Base-by-base conservation (phyloP, 805 yeast genomes). In the Nakazawaea holstii region DNA sequence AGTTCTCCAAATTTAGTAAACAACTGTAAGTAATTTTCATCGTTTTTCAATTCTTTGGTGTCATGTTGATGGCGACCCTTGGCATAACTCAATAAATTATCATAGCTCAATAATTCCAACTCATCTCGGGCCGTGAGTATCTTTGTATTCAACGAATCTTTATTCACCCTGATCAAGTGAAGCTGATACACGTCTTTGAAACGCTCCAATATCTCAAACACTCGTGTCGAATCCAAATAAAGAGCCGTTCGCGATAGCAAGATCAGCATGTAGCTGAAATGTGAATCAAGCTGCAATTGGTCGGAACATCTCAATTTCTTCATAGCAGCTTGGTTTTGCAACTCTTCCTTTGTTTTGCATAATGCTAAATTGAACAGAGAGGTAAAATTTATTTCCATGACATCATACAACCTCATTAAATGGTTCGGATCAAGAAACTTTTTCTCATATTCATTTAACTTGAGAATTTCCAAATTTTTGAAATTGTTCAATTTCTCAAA, bases 1-100 rank as follows among this genome's bases (percentile, higher is more conserved):
- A 47, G 32, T 14, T 47, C 43, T 4, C 43, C 50, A n/a, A 47
- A 27, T 27, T 35, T 37, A 10, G 40, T 39, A 14, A 48, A 48
- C 15, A 43, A 39, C 3, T 42, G 24, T 11, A 32, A 8, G 20
- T 41, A 47, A 35, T 47, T 37, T 3, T 32, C 27, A 28, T 41
- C 35, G 24, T 32, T 37, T n/a, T 41, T 24, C 24, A 32, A 3
- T 3, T 29, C 17, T 4, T 26, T 36, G 11, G 11, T 14, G 8
- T 6, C 30, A 13, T 14, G 13, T 3, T 24, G 9, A 10, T 17
- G 32, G 11, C 32, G 27, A 8, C 24, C 4, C 20, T 36, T 47
- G 8, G 49, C 49, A 28, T 41, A 38, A 20, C n/a, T 27, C 35
- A 47, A 32, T 8, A 47, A 27, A 10, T 36, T 29, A 13, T 47